Base-by-base conservation (phyloP, 768 basidiomycete genomes). In the Tricholoma flavovirens region DNA sequence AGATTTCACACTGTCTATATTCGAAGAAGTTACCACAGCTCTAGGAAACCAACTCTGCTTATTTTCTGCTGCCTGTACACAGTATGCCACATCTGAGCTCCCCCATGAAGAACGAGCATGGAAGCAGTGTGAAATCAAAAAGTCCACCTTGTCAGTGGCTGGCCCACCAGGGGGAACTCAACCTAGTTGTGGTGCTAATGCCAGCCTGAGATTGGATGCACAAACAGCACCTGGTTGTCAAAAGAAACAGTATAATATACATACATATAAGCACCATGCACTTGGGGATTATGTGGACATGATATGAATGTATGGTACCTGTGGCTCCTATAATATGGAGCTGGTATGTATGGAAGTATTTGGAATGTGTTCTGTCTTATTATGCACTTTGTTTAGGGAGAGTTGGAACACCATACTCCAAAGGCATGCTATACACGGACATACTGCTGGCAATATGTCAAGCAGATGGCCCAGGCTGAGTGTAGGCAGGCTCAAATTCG, bases 31-130 rank as follows among this genome's bases (percentile, higher is more conserved):
- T 1, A 71, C 70, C 3, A 51, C 9, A 1, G 19, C 10, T 1
- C 63, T 73, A 4, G 65, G 72, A 1, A 19, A 51, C 4, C 21
- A 40, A 5, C 45, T 71, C 7, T 67, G 69, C 0, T 12, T 30
- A 0, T 75, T 75, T 35, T 21, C 19, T 32, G 30, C 1, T 32
- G 30, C 30, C 19, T 51, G 49, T 22, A 21, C 19, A 51, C 19
- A 29, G 11, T 51, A 33, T 19, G 17, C 30, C 7, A 51, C 49
- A 33, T 21, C 19, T 12, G 49, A 51, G n/a, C 32, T 51, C 26
- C 49, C 49, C 6, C 32, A 32, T 12, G n/a, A 51, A 51, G 49
- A 30, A 29, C 11, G 9, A 9, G 49, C 49, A 12, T 15, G 49
- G 12, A 35, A 30, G 19, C 30, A n/a, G 5, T 6, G 15, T 9